Evolutionary conservation across 2,329 filamentous ascomycete species (phyloP).

Genomic region (Dactylellina haptotyla): DNA sequence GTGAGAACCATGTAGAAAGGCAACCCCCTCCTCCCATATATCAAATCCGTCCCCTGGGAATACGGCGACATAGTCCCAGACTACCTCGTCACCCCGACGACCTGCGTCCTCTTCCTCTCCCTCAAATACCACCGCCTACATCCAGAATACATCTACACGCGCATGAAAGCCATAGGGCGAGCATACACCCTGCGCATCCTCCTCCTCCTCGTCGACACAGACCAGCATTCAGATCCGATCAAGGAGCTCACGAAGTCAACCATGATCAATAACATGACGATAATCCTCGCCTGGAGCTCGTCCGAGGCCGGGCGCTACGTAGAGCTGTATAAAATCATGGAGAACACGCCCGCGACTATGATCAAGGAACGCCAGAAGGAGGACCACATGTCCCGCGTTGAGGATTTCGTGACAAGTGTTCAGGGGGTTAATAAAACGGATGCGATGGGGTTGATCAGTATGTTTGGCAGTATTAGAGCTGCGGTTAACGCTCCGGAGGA

Average conservation of each 20-base stretch:
- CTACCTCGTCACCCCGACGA: slow-evolving; percentile 86
- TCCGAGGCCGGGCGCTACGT: slow-evolving; percentile 93
- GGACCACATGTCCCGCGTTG: slow-evolving; percentile 83
- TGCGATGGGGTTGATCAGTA: slow-evolving; percentile 86
- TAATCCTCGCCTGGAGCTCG: slow-evolving; percentile 93
- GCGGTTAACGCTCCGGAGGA: slow-evolving; percentile 89
- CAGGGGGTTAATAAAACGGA: slow-evolving; percentile 94
- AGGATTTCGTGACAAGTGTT: slow-evolving; percentile 92
- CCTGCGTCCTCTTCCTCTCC: slow-evolving; percentile 90
- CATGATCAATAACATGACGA: slow-evolving; percentile 88
- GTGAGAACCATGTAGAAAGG: slow-evolving; percentile 74
- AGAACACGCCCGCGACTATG: slow-evolving; percentile 81
- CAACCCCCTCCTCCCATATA: slow-evolving; percentile 86
- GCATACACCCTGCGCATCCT: slow-evolving; percentile 90
- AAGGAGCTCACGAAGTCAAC: slow-evolving; percentile 93
- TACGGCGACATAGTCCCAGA: slow-evolving; percentile 97
- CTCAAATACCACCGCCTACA: slow-evolving; percentile 97
- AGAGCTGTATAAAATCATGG: slow-evolving; percentile 93
- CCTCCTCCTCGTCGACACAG: slow-evolving; percentile 91
- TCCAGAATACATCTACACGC: slow-evolving; percentile 96
- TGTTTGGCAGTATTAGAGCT: slow-evolving; percentile 87
- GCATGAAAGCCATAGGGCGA: slow-evolving; percentile 83
- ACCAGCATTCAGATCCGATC: slow-evolving; percentile 80
- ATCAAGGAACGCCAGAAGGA: slow-evolving; percentile 87
- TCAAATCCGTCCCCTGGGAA: slow-evolving; percentile 89